Evolutionary conservation across 805 yeast genomes (phyloP).

Genomic region (Wickerhamiella siamensis): DNA sequence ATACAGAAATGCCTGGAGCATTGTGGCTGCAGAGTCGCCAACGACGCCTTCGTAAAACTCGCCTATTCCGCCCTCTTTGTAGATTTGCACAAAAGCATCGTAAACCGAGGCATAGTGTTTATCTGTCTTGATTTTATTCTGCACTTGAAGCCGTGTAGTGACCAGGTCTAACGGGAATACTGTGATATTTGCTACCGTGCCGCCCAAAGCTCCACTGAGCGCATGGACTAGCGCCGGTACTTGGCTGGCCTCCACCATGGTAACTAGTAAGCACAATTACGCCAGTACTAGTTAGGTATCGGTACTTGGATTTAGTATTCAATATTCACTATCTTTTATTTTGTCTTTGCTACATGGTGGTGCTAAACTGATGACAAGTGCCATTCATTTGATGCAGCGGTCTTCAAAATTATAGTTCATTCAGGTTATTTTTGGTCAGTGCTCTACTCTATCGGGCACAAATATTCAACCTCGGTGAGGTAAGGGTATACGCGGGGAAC

Average conservation of each 20-base stretch:
- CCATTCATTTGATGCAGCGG: no score
- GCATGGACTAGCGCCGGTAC: slow-evolving; percentile 22
- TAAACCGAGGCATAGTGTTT: slow-evolving; percentile 45
- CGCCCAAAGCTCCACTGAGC: slow-evolving; percentile 23
- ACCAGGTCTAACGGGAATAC: slow-evolving; percentile 23
- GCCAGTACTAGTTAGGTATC: no score
- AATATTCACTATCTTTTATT: no score
- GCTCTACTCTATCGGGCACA: no score
- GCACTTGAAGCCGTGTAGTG: slow-evolving; percentile 24
- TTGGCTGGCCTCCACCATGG: not conserved
- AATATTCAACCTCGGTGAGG: no score
- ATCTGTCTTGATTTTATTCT: slow-evolving; percentile 11
- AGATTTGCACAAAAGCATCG: slow-evolving; percentile 64
- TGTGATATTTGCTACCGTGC: slow-evolving; percentile 20
- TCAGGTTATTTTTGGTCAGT: no score
- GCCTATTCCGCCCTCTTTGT: slow-evolving; percentile 50
- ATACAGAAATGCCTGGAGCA: slow-evolving; percentile 22
- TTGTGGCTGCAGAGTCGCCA: slow-evolving; percentile 27
- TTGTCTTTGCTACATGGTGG: no score
- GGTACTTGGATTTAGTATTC: no score
- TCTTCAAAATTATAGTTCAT: no score
- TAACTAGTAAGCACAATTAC: not conserved
- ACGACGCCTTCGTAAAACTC: slow-evolving; percentile 71
- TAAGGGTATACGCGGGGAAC: no score
- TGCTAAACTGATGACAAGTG: no score